Percentiles rank a stretch among this genome's conserved stretches.
Evolutionary conservation across 495 filamentous ascomycete species (phyloP).

Genomic region (Aspergillus nidulans): DNA sequence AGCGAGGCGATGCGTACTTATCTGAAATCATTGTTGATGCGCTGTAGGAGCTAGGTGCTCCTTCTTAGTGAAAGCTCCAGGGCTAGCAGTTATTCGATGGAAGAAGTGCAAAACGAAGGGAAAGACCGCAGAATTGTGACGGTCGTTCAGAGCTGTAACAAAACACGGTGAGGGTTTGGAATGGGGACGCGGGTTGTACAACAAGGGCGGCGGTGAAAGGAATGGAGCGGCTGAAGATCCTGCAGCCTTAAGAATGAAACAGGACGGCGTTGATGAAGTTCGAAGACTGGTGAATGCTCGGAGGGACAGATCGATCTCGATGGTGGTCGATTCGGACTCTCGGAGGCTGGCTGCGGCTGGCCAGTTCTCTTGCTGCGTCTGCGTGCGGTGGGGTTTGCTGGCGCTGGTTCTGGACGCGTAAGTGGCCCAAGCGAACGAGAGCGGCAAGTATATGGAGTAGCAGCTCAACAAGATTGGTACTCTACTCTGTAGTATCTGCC

Average conservation of each 20-base stretch:
- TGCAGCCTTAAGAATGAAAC: constrained; percentile 12
- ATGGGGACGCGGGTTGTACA: constrained; percentile 9
- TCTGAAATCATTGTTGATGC: constrained; percentile 69
- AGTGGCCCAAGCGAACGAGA: constrained; percentile 17
- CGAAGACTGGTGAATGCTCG: neutral
- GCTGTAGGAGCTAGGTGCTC: constrained; percentile 42
- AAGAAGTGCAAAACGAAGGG: constrained; percentile 4
- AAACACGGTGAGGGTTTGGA: constrained; percentile 1
- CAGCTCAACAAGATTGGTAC: neutral
- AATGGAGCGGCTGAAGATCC: constrained; percentile 14
- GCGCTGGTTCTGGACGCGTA: constrained; percentile 24
- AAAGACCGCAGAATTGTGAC: constrained; percentile 3
- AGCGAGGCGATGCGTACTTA: constrained; percentile 57
- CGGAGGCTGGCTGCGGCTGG: constrained; percentile 11
- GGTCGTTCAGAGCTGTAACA: constrained; percentile 17
- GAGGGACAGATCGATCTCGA: neutral
- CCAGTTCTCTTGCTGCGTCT: constrained; percentile 16
- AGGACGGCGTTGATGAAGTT: neutral
- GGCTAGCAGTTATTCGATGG: constrained; percentile 22
- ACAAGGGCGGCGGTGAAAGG: constrained; percentile 13
- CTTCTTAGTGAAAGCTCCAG: constrained; percentile 36
- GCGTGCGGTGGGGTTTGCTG: constrained; percentile 27
- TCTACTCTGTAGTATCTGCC: neutral
- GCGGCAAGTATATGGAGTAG: constrained; percentile 1
- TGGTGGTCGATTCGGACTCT: constrained; percentile 3